Evolutionary conservation across 2,329 filamentous ascomycete genomes (phyloP).

Genomic region (Malbranchea zuffiana): DNA sequence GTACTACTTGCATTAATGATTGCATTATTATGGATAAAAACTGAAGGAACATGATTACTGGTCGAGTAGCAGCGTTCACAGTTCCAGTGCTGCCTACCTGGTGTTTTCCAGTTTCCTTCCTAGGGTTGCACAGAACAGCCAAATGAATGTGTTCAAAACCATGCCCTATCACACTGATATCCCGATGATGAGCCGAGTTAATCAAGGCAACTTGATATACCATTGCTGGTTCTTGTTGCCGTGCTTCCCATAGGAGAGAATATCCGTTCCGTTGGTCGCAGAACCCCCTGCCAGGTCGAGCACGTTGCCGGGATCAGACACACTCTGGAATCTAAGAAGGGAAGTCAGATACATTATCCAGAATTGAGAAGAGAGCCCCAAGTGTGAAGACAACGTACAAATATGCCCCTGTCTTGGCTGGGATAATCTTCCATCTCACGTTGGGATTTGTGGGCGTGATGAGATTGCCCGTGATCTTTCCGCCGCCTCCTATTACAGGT

Average conservation of each 20-base stretch:
- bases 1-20: no score
- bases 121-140: no score
- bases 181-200: not conserved
- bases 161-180: no score
- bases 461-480: not conserved
- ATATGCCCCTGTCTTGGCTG: no score
- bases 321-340: not conserved
- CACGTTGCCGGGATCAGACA: not conserved
- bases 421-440: not conserved
- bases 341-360: not conserved
- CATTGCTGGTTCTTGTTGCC: not conserved
- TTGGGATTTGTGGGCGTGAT: not conserved
- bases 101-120: no score
- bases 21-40: no score
- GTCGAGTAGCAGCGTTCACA: no score
- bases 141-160: no score
- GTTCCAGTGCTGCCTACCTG: no score
- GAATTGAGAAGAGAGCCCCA: not conserved
- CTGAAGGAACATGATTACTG: no score
- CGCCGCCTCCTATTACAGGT: not conserved
- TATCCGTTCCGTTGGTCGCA: not conserved
- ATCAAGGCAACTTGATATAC: not conserved
- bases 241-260: not conserved
- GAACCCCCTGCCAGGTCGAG: not conserved
- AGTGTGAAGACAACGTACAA: not conserved